Evolutionary conservation across 2,329 filamentous ascomycete genomes (phyloP).

Genomic region (Colletotrichum orchidophilum): DNA sequence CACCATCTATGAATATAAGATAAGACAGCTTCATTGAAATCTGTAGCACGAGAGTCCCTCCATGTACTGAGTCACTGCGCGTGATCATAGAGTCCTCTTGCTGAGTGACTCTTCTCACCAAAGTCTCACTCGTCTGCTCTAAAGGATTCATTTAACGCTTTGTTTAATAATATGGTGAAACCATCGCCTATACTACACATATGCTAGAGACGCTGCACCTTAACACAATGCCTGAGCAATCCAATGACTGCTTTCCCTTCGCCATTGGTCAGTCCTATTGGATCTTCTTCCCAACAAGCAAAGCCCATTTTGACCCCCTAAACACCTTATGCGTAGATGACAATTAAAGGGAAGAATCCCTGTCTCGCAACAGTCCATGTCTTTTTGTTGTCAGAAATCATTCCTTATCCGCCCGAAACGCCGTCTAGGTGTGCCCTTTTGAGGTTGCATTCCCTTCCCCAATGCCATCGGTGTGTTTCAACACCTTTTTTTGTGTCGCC

Average conservation of each 20-base stretch:
- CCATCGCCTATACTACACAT: neutral
- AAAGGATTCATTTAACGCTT: neutral
- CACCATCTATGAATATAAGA: neutral
- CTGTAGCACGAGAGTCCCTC: too few species aligned
- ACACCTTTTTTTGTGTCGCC: neutral
- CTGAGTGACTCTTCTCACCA: neutral
- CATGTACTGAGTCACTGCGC: fast-evolving
- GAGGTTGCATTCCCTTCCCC: neutral
- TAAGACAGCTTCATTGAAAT: too few species aligned
- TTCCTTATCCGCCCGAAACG: constrained; percentile 14
- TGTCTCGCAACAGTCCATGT: constrained; percentile 18
- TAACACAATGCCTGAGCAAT: neutral
- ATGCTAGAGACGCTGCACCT: neutral
- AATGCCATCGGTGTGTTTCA: neutral
- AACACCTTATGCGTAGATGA: neutral
- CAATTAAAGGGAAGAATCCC: neutral
- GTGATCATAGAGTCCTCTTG: neutral
- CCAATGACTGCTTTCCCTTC: neutral
- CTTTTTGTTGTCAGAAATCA: neutral
- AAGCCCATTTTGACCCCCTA: neutral
- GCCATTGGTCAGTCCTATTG: neutral
- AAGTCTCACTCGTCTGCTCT: neutral
- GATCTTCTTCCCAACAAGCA: constrained; percentile 2
- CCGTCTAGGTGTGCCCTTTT: constrained; percentile 16
- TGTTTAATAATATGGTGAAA: neutral